Percentiles rank a stretch among this genome's conserved stretches.
phyloP scores from a whole-genome alignment of 805 yeast species.

The Candida schatavii region DNA sequence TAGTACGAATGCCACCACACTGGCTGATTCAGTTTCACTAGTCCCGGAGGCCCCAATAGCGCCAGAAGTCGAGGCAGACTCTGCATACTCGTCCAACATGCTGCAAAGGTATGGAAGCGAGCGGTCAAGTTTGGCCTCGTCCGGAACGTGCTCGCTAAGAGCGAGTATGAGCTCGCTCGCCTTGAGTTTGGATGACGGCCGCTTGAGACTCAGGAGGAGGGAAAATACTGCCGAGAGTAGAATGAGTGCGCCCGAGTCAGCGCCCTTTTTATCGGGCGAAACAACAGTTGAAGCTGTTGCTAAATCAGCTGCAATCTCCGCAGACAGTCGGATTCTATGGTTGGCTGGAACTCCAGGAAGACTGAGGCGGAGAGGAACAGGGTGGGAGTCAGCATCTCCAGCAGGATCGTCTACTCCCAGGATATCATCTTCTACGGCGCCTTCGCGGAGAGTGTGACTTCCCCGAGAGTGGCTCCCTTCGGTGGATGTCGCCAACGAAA shows the following conservation, averaged over 20 bases:
- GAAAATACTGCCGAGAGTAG: constrained; percentile 58
- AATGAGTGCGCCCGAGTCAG: constrained; percentile 52
- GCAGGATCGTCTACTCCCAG: neutral
- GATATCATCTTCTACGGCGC: too few species aligned
- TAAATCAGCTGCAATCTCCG: too few species aligned
- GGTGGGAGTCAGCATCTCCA: neutral
- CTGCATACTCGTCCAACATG: constrained; percentile 60
- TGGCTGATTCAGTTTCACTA: constrained; percentile 22
- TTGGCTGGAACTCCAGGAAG: constrained; percentile 49
- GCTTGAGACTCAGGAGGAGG: constrained; percentile 56
- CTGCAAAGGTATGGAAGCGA: constrained; percentile 75
- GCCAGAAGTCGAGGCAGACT: constrained; percentile 10
- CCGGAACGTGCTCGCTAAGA: constrained; percentile 71
- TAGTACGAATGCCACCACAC: constrained; percentile 67
- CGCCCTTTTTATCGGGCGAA: constrained; percentile 4
- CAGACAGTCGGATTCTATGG: constrained; percentile 32
- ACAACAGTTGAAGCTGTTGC: constrained; percentile 25
- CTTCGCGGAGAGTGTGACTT: too few species aligned
- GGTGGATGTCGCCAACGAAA: too few species aligned
- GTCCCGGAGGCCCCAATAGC: neutral
- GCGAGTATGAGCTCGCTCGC: constrained; percentile 77
- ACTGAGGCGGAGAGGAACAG: constrained; percentile 41
- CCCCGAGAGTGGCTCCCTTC: too few species aligned
- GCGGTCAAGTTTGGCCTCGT: constrained; percentile 82
- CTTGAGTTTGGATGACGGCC: constrained; percentile 56